Percentiles rank a stretch among this genome's conserved stretches.
Conservation (phyloP, 2,329 filamentous ascomycete species). For the Lecanoromycetidae sp. region DNA sequence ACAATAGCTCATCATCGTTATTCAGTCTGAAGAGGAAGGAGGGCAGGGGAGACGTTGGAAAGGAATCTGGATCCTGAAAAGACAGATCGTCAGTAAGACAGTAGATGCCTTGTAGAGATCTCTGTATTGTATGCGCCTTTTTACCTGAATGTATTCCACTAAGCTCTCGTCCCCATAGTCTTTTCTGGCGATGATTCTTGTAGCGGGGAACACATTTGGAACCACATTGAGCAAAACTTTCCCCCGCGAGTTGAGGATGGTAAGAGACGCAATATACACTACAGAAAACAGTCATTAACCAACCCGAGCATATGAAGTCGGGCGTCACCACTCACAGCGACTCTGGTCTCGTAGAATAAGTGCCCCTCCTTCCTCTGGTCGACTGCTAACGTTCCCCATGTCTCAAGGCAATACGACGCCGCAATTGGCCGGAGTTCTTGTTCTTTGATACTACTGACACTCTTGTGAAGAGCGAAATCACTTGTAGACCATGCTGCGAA, state of each 20-base stretch:
- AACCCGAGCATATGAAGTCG: background rate
- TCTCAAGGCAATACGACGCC: constrained; percentile 1
- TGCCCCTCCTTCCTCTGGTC: constrained; percentile 66
- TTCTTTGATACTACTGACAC: background rate
- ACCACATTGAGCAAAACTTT: constrained; percentile 64
- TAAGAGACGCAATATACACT: constrained; percentile 82
- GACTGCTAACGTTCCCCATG: constrained; percentile 91
- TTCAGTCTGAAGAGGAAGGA: constrained; percentile 74
- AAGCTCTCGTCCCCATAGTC: constrained; percentile 61
- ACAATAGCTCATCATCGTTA: constrained; percentile 84
- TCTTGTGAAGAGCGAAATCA: background rate
- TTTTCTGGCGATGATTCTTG: constrained; percentile 60
- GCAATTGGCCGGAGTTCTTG: too few relatives aligned
- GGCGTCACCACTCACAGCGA: constrained; percentile 53
- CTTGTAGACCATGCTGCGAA: background rate
- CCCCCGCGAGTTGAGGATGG: constrained; percentile 66
- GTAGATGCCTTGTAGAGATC: too few relatives aligned
- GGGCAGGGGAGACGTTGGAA: constrained; percentile 39
- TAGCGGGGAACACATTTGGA: constrained; percentile 81
- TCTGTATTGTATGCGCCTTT: background rate
- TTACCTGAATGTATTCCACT: constrained; percentile 85
- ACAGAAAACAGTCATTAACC: constrained; percentile 20
- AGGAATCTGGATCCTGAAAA: constrained; percentile 61
- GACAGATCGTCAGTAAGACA: background rate
- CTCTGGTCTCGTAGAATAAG: constrained; percentile 85